Evolutionary conservation across 2,329 filamentous ascomycete species (phyloP), one percentile per base, ranked within the genome.

Genomic region (Epichloe typhina): DNA sequence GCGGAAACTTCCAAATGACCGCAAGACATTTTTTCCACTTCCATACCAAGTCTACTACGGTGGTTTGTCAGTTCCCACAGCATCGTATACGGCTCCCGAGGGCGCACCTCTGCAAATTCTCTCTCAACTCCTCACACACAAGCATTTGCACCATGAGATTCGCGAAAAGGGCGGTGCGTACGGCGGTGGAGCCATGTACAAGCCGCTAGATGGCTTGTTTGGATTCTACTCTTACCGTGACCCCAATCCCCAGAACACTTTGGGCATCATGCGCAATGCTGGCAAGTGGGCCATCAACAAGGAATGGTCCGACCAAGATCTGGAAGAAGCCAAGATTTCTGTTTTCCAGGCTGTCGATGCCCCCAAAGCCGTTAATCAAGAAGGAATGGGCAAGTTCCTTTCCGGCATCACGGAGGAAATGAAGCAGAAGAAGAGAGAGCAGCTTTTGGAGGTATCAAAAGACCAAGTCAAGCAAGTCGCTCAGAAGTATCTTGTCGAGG

Each of bases 11-110:
- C 63, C 68, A 13, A 69, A 70, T 55, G 74, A 81, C 55, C 72
- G 74, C 56, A 93, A 89, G 65, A 84, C 88, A 0, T 94, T 97
- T 69, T 97, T 95, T 69, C 85, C 91, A 23, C 75, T 98, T 17
- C 93, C 93, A 0, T 98, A 95, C 68, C 93, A 98, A 68, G 93
- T 98, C 36, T 96, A 95, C 64, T 97, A 97, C 64, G 88, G 91
- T 7, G 86, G 84, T 15, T 75, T 93, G 43, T 84, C 88, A 17
- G 69, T 95, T 13, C 83, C 86, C 6, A 95, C 91, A 0, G 84
- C 86, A 0, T 86, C 90, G 0, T 98, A 96, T 67, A 83, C 81
- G 3, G 80, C 86, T 42, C 66, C 82, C 0, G 77, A 85, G 49
- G 83, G 86, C 40, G 88, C 93, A 1, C 79, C 89, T 0, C 80